A percentile compares a stretch with the other conserved stretches of the same genome.
phyloP scores from a whole-genome alignment of 257 asterid genomes.

The Przewalskia tangutica region DNA sequence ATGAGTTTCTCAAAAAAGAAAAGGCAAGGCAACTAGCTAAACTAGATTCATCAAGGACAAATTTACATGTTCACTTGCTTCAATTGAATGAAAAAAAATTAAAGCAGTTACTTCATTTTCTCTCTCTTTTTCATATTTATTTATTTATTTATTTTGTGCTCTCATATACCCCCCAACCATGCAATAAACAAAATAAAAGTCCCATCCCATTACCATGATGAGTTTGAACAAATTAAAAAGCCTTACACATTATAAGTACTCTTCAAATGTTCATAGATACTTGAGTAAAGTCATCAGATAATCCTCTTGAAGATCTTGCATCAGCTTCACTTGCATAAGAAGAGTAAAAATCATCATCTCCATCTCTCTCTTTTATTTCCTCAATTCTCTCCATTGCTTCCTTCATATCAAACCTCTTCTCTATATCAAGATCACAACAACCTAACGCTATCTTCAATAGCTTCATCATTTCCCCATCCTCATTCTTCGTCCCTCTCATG shows the following conservation, averaged over 20 bases:
- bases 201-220: not conserved
- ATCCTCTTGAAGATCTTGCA: conserved; percentile 43
- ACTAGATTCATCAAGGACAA: conserved; percentile 2
- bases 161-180: not conserved
- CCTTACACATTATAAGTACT: not conserved
- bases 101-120: not conserved
- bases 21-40: not conserved
- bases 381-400: conserved; percentile 52
- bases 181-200: not conserved
- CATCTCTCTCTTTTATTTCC: conserved; percentile 48
- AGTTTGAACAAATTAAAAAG: conserved; percentile 9
- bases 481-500: conserved; percentile 26
- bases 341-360: conserved; percentile 22
- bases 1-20: not conserved
- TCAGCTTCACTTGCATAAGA: conserved; percentile 43
- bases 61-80: not conserved
- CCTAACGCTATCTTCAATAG: conserved; percentile 47
- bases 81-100: not conserved
- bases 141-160: not conserved
- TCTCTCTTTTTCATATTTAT: not conserved
- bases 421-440: conserved; percentile 52
- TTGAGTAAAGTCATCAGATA: conserved; percentile 40
- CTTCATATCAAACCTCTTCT: conserved; percentile 46
- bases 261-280: not conserved
- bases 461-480: conserved; percentile 58